phyloP scores from a whole-genome alignment of 352 stramenopile genomes.

The Globisporangium yorkense region DNA sequence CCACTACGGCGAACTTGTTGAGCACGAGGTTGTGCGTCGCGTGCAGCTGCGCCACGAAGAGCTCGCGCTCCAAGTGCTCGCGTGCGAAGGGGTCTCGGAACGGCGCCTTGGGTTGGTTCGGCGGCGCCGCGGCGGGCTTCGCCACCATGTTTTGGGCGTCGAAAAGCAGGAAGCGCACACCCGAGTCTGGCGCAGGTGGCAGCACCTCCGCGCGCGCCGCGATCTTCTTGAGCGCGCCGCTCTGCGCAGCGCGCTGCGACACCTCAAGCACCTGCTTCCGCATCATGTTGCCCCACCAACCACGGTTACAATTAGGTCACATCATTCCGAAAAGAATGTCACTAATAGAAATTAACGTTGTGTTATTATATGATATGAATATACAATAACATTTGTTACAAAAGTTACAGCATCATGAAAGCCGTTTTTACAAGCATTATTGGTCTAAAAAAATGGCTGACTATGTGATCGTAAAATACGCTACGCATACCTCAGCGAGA shows the following conservation, averaged over 20 bases:
- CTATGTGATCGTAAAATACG: no score
- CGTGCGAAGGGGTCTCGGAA: constrained; percentile 73
- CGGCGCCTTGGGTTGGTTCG: constrained; percentile 8
- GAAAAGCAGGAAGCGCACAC: constrained; percentile 53
- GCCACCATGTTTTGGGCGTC: constrained; percentile 24
- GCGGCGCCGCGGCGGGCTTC: constrained; percentile 30
- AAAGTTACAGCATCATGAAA: no score
- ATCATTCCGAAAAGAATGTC: no score
- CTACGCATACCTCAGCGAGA: no score
- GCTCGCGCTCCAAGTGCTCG: constrained; percentile 61
- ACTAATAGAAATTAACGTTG: not conserved
- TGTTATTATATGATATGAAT: not conserved
- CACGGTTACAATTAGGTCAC: no score
- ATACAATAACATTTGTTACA: no score
- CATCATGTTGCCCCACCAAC: constrained; percentile 26
- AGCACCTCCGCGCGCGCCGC: constrained; percentile 49
- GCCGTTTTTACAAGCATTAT: no score
- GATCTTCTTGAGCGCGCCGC: constrained; percentile 59
- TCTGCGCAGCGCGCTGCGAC: constrained; percentile 49
- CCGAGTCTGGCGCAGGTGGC: constrained; percentile 22
- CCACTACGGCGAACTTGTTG: constrained; percentile 79
- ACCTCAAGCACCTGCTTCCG: constrained; percentile 55
- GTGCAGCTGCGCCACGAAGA: constrained; percentile 59
- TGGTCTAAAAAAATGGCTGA: no score
- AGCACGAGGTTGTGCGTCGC: constrained; percentile 75